phyloP scores from a whole-genome alignment of 257 asterid genomes.

The Coffea canephora region DNA sequence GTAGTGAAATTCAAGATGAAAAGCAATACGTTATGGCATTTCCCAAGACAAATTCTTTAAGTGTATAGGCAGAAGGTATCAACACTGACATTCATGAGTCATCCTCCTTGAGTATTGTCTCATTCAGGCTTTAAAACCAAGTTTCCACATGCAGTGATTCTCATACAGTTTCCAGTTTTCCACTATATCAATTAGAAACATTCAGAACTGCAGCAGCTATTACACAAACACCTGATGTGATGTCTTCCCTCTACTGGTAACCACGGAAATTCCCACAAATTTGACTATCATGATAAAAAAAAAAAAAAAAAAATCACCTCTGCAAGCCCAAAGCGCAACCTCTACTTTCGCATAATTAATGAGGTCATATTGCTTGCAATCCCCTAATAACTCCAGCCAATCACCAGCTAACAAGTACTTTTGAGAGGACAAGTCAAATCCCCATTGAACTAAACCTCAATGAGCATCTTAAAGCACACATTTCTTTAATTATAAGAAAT shows the following conservation, averaged over 20 bases:
- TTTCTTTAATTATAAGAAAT: background rate
- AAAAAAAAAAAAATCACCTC: background rate
- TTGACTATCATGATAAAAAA: too few relatives aligned
- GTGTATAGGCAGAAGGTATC: background rate
- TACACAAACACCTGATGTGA: background rate
- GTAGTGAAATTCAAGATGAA: background rate
- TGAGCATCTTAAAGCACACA: background rate
- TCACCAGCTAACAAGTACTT: background rate
- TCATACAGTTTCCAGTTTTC: background rate
- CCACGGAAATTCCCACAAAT: too few relatives aligned
- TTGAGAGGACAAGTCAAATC: background rate
- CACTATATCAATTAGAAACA: background rate
- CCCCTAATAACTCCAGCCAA: conserved; percentile 1
- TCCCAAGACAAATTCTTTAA: background rate
- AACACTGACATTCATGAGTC: background rate
- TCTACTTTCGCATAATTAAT: background rate
- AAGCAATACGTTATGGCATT: background rate
- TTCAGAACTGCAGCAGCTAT: background rate
- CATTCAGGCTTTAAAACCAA: background rate
- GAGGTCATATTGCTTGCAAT: background rate
- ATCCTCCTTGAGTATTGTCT: background rate
- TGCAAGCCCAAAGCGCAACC: background rate
- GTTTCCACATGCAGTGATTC: background rate
- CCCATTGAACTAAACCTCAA: too few relatives aligned
- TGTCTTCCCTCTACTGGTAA: background rate